Conservation (phyloP, 306 rosid genomes). For the Fragaria nilgerrensis region DNA sequence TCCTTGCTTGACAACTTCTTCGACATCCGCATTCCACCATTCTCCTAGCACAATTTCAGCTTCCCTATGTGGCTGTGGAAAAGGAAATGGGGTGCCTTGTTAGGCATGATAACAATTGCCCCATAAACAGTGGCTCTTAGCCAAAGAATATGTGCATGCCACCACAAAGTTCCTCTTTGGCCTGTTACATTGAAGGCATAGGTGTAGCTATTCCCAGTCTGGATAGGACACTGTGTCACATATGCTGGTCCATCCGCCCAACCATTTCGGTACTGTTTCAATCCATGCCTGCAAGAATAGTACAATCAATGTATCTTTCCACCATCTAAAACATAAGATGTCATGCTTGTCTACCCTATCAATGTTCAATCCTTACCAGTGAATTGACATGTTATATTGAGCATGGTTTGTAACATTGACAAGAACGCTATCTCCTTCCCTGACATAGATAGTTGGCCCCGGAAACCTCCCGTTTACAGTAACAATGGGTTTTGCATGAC, state of each 20-base stretch:
- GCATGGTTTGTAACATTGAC: conserved; percentile 82
- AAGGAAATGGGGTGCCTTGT: conserved; percentile 61
- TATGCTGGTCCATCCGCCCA: conserved; percentile 92
- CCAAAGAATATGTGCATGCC: conserved; percentile 93
- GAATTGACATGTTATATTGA: conserved; percentile 73
- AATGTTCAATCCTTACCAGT: conserved; percentile 44
- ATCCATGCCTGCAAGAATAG: conserved; percentile 54
- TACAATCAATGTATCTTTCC: background rate
- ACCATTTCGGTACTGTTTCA: conserved; percentile 74
- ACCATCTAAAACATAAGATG: background rate
- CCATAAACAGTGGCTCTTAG: conserved; percentile 84
- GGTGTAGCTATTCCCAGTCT: conserved; percentile 58
- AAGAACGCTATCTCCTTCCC: conserved; percentile 72
- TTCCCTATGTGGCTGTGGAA: conserved; percentile 64
- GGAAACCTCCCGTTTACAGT: conserved; percentile 79
- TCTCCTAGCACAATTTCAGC: conserved; percentile 64
- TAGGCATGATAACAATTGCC: conserved; percentile 79
- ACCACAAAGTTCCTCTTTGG: conserved; percentile 83
- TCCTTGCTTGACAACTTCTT: conserved; percentile 65
- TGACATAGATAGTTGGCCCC: conserved; percentile 68
- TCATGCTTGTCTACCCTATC: background rate
- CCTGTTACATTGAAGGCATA: conserved; percentile 79
- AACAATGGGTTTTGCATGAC: conserved; percentile 84
- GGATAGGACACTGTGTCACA: conserved; percentile 77
- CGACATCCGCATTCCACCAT: conserved; percentile 88